These are phyloP conservation scores for Cercospora canescens DNA, from an alignment of 2,329 filamentous ascomycete species.

Conservation along the genomic window DNA sequence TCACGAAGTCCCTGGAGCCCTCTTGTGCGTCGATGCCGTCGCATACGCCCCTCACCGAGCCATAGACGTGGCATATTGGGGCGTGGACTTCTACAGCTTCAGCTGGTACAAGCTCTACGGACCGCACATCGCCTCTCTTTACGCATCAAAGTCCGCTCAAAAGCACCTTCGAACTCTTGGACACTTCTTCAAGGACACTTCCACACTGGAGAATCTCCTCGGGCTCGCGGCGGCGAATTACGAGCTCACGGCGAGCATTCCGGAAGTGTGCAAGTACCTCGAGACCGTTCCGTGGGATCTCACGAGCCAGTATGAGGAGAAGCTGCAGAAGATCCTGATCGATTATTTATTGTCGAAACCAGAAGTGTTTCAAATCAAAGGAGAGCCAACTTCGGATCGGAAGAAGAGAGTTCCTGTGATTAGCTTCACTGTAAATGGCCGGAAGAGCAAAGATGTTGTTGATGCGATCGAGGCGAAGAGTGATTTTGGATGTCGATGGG, in stretches of 20 bases:
- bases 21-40: slow-evolving; percentile 74
- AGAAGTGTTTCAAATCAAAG: slow-evolving; percentile 58
- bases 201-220: slow-evolving; percentile 65
- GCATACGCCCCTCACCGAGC: slow-evolving; percentile 72
- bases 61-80: slow-evolving; percentile 67
- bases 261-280: slow-evolving; percentile 60
- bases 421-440: slow-evolving; percentile 63
- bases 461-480: slow-evolving; percentile 61
- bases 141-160: slow-evolving; percentile 61
- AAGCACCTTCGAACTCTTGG: slow-evolving; percentile 57
- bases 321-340: slow-evolving; percentile 60
- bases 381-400: slow-evolving; percentile 52
- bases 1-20: slow-evolving; percentile 53
- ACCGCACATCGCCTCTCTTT: slow-evolving; percentile 71
- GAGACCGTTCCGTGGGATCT: slow-evolving; percentile 48
- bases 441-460: slow-evolving; percentile 59
- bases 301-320: slow-evolving; percentile 61
- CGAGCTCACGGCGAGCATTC: slow-evolving; percentile 65
- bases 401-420: slow-evolving; percentile 62
- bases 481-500: slow-evolving; percentile 65
- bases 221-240: slow-evolving; percentile 70
- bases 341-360: slow-evolving; percentile 56
- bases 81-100: slow-evolving; percentile 75
- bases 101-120: slow-evolving; percentile 84
- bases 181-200: slow-evolving; percentile 65